Evolutionary conservation across 495 filamentous ascomycete species (phyloP), one percentile per base, ranked within the genome.

Genomic region (Cudoniella acicularis): DNA sequence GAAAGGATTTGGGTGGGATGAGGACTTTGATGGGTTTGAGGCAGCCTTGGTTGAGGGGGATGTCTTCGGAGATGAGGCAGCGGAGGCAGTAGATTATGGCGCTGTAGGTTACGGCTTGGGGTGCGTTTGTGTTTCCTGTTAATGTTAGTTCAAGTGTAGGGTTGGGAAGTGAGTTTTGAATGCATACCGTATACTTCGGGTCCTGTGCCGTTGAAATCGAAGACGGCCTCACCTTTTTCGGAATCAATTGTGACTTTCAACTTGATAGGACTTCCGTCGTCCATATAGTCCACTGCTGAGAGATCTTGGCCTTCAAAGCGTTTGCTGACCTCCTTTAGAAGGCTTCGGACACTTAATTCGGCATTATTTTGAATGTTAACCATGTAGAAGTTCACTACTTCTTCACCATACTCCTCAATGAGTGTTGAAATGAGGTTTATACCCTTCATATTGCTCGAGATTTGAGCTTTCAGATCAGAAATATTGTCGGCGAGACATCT

Each of bases 41-140:
- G 62, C 94, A 98, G 62, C 94, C 94, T 73, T 98, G 94, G 75
- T 98, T 98, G 16, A 98, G 82, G 0, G 94, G 94, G 24, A 98
- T 96, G 69, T 97, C 93, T 64, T 93, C 85, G 3, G 84, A 87
- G 66, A 98, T 96, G 65, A 98, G 84, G 71, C 88, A 92, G 20
- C 94, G 87, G 20, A 98, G 81, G 61, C 91, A 92, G 77, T 98
- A 98, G 69, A 98, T 98, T 65, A 98, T 96, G 49, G 94, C 94
- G 11, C 86, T 90, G 74, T 93, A 95, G 1, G 92, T 95, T 49
- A 98, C 89, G 22, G 94, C 92, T 75, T 95, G 83, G 1, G 94
- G 94, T 10, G 94, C 94, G 68, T 98, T 98, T 74, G 89, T 92
- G 71, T 96, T 96, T 54, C 64, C 63, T 65, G 52, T 20, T 6